Base-by-base conservation (phyloP, 2,329 filamentous ascomycete species). In the Colletotrichum sublineola region DNA sequence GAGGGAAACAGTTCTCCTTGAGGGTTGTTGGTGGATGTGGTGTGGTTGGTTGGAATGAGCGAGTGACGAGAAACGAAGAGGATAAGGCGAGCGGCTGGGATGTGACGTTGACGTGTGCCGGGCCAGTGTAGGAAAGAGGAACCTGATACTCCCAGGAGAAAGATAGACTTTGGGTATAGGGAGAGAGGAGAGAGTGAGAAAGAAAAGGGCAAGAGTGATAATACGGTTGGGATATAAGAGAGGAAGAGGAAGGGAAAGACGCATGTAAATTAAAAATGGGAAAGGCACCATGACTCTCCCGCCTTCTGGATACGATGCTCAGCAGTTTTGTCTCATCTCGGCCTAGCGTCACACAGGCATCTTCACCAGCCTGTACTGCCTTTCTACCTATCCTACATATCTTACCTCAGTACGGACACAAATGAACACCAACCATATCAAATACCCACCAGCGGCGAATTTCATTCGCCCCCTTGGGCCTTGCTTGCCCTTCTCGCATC, bases 51-150 rank as follows among this genome's bases (percentile, higher is more conserved):
- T 1, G 2, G 44, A 48, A n/a, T 52, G 48, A 76, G 71, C 40
- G 74, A 75, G 68, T 64, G 74, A 74, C 70, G 31, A 73, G 71
- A 75, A 74, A 55, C 40, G 68, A 74, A 73, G 44, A 67, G 46
- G 46, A 53, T 33, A n/a, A 38, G 65, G 36, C 46, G 24, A 14
- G 68, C 64, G 24, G 20, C 64, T 58, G 68, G 64, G 57, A 68
- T 68, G 33, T 62, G 53, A 38, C 38, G 33, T 56, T 33, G 53
- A 38, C 20, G 53, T n/a, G 53, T 20, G 53, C 20, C 33, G 66
- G 60, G 66, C 60, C 31, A 73, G 63, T 64, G 70, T 57, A 46
- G 44, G 38, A 36, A 44, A 48, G 53, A 36, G 65, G 20, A 60
- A 46, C 33, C 53, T 2, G 31, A 46, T 18, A 44, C 40, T 38